Conservation (phyloP, 2,329 filamentous ascomycete genomes). For the Scedosporium aurantiacum region DNA sequence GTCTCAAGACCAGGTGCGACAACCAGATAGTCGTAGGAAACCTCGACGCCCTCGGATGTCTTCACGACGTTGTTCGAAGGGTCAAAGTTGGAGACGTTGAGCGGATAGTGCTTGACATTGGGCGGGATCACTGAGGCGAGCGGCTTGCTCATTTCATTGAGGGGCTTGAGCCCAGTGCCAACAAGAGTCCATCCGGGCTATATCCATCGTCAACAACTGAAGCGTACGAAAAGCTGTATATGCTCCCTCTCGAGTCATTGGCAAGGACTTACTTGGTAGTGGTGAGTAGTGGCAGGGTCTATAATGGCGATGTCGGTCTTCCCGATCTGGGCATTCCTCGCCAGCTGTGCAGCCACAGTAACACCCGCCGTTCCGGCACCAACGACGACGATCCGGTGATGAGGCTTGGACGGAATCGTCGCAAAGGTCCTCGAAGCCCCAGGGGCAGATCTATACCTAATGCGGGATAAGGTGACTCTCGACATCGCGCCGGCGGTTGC, state of each 20-base stretch:
- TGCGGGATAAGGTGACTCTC: neutral
- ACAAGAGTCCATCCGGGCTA: constrained; percentile 26
- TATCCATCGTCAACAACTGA: neutral
- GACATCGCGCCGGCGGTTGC: neutral
- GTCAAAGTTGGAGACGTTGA: constrained; percentile 21
- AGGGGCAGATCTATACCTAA: constrained; percentile 21
- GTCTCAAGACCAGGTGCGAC: constrained; percentile 25
- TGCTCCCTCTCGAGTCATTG: neutral
- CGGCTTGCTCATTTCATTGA: constrained; percentile 17
- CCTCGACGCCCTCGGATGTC: constrained; percentile 21
- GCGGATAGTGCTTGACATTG: constrained; percentile 23
- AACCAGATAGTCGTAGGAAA: constrained; percentile 25
- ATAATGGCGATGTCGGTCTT: constrained; percentile 7
- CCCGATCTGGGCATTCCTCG: neutral
- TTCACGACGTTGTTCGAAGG: constrained; percentile 24
- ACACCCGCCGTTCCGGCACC: constrained; percentile 22
- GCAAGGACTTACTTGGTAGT: constrained; percentile 11
- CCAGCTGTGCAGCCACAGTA: constrained; percentile 16
- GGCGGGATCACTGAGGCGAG: constrained; percentile 20
- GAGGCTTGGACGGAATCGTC: constrained; percentile 11
- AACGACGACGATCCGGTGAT: constrained; percentile 15
- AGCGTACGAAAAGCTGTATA: too few relatives aligned
- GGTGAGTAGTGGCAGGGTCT: constrained; percentile 1
- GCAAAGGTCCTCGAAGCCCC: constrained; percentile 18
- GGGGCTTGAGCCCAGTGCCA: constrained; percentile 21